These are phyloP conservation scores for Mimosa pudica DNA, from an alignment of 306 rosid genomes.

Conservation along the genomic window DNA sequence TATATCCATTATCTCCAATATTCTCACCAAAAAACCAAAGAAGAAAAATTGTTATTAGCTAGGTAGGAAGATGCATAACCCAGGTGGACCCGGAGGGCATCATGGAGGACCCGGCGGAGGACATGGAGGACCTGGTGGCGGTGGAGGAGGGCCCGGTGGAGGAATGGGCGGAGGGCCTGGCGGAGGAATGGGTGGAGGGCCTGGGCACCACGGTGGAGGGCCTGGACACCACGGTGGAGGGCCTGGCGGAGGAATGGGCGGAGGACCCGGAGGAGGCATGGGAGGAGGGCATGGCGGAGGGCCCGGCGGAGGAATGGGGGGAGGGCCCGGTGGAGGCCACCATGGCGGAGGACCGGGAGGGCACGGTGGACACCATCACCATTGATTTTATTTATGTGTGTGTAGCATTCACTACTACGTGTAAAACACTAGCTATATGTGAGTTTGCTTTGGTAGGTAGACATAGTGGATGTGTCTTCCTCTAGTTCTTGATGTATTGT, in stretches of 20 bases:
- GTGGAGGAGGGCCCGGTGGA: too few relatives aligned
- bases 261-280: conserved; percentile 26
- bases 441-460: neutral
- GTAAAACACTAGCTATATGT: neutral
- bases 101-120: too few relatives aligned
- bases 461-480: neutral
- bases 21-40: too few relatives aligned
- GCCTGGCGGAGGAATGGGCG: neutral
- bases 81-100: neutral
- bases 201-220: neutral
- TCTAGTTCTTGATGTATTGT: neutral
- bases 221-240: conserved; percentile 29
- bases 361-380: neutral
- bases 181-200: neutral
- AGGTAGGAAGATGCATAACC: conserved; percentile 45
- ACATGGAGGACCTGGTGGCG: too few relatives aligned
- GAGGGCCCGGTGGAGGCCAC: too few relatives aligned
- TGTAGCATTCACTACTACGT: neutral
- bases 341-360: neutral
- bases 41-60: neutral
- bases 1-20: neutral
- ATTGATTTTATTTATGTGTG: neutral
- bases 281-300: neutral
- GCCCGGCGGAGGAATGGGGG: neutral
- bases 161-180: too few relatives aligned